Conservation (phyloP, 352 stramenopile species). For the Albugo candida region DNA sequence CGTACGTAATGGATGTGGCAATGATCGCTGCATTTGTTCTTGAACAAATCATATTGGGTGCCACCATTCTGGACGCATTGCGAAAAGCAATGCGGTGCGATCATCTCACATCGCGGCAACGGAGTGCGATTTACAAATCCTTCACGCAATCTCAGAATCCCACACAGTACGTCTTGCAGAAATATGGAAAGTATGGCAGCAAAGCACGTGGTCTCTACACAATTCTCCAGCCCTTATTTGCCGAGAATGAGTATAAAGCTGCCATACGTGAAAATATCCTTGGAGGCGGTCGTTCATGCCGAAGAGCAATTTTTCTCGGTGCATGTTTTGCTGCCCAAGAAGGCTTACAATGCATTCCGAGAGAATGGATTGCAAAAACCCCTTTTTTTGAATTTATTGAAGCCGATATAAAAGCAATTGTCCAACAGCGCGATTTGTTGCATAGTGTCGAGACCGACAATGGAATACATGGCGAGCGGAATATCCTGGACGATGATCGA, state of each 20-base stretch:
- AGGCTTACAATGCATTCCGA: conserved; percentile 36
- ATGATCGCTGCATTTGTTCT: conserved; percentile 57
- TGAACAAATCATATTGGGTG: conserved; percentile 58
- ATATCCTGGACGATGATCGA: too few relatives aligned
- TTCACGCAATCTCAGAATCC: conserved; percentile 68
- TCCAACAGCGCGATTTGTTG: conserved; percentile 25
- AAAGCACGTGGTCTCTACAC: conserved; percentile 46
- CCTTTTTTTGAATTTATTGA: conserved; percentile 71
- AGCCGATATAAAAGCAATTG: conserved; percentile 39
- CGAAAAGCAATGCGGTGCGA: conserved; percentile 69
- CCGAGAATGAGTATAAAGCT: conserved; percentile 56
- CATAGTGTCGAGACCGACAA: too few relatives aligned
- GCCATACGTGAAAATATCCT: conserved; percentile 71
- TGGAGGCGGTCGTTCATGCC: conserved; percentile 49
- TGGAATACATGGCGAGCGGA: too few relatives aligned
- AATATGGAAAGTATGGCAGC: conserved; percentile 59
- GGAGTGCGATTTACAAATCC: conserved; percentile 70
- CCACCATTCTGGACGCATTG: conserved; percentile 60
- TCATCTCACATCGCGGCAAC: conserved; percentile 55
- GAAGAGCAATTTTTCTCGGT: conserved; percentile 63
- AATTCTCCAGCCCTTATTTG: conserved; percentile 58
- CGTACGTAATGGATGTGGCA: conserved; percentile 42
- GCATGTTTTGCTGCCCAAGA: conserved; percentile 63
- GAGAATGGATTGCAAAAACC: conserved; percentile 60
- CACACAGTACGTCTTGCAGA: conserved; percentile 66